Conservation (phyloP, 805 yeast genomes). For the Starmerella vaccinii region DNA sequence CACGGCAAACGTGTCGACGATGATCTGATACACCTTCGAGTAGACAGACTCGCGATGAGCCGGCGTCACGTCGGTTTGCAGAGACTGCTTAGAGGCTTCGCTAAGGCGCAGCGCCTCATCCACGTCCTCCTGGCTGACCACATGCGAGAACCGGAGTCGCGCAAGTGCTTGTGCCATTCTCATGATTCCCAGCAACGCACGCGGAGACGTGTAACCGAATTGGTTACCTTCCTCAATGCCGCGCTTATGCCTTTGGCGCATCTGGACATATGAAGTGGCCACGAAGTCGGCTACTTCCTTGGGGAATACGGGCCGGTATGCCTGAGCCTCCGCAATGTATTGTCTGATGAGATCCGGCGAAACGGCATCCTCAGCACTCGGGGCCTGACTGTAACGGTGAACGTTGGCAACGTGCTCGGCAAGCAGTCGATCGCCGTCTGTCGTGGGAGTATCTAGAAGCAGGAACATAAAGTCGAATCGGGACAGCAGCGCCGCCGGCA, state of each 20-base stretch:
- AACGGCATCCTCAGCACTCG: constrained; percentile 59
- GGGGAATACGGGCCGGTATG: constrained; percentile 75
- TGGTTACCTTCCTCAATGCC: constrained; percentile 51
- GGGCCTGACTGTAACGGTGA: constrained; percentile 86
- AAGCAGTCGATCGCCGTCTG: constrained; percentile 70
- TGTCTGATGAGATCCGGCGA: constrained; percentile 75
- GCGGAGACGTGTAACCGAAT: constrained; percentile 88
- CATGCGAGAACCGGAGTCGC: constrained; percentile 66
- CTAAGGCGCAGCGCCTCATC: constrained; percentile 88
- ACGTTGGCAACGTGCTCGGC: constrained; percentile 94
- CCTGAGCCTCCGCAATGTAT: constrained; percentile 75
- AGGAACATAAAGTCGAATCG: constrained; percentile 87
- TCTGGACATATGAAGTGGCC: constrained; percentile 71
- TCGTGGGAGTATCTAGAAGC: constrained; percentile 71
- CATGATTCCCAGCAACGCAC: constrained; percentile 82
- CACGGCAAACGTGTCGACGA: constrained; percentile 40
- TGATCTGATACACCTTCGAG: constrained; percentile 61
- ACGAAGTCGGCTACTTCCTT: constrained; percentile 77
- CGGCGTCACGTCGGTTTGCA: constrained; percentile 44
- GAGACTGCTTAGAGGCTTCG: constrained; percentile 77
- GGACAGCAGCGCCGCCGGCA: constrained; percentile 92
- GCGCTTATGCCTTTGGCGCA: constrained; percentile 82
- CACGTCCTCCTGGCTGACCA: constrained; percentile 68
- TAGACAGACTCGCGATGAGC: constrained; percentile 38
- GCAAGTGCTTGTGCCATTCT: constrained; percentile 94